Evolutionary conservation across 768 basidiomycete genomes (phyloP).

Genomic region (Suillus decipiens): DNA sequence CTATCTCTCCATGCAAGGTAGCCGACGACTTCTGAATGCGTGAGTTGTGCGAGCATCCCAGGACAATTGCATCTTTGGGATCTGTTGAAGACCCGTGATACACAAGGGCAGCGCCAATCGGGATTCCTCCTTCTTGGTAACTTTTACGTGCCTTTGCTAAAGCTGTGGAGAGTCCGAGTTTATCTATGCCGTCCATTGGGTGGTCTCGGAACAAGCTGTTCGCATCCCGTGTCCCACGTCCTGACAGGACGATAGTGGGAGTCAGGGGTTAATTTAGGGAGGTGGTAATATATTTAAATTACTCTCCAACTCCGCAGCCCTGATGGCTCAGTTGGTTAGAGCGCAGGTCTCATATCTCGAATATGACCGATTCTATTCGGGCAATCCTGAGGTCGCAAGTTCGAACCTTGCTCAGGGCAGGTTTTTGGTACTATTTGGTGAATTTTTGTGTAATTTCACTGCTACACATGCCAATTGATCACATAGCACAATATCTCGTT

Average conservation of each 20-base stretch:
- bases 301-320: conserved; percentile 3
- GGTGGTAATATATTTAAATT: not conserved
- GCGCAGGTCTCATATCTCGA: conserved; percentile 51
- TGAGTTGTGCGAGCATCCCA: conserved; percentile 47
- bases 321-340: conserved; percentile 57
- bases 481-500: too few relatives aligned
- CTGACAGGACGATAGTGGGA: not conserved
- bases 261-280: not conserved
- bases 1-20: conserved; percentile 50
- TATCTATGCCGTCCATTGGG: conserved; percentile 25
- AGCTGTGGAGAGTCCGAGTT: conserved; percentile 34
- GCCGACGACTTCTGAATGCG: conserved; percentile 46
- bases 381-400: conserved; percentile 63
- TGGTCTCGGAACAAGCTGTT: not conserved
- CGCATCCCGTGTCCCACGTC: not conserved
- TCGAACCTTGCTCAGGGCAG: conserved; percentile 60
- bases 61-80: conserved; percentile 23
- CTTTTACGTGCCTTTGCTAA: conserved; percentile 47
- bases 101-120: conserved; percentile 58
- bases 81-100: conserved; percentile 22
- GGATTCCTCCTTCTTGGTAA: conserved; percentile 56
- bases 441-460: too few relatives aligned
- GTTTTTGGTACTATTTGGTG: conserved; percentile 4
- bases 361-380: conserved; percentile 32
- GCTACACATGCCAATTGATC: too few relatives aligned